Evolutionary conservation across 148 eudicot species (phyloP).

Genomic region (Cornus controversa): DNA sequence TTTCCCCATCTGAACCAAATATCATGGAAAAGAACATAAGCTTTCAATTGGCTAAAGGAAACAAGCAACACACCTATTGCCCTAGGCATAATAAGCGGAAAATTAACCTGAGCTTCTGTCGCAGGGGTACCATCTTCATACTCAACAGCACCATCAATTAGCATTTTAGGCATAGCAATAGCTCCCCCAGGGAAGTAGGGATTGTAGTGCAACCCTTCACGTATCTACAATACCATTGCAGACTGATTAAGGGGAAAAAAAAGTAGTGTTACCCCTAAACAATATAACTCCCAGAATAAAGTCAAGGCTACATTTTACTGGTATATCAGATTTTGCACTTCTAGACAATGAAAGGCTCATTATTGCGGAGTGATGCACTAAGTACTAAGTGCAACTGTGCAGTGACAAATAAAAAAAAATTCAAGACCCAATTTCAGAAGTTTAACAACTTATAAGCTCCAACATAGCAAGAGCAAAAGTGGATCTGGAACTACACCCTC

Average conservation of each 20-base stretch:
- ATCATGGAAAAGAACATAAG: not conserved
- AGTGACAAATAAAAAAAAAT: too few relatives aligned
- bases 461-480: not conserved
- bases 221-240: slow-evolving; percentile 41
- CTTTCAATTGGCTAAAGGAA: not conserved
- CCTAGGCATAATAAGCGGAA: not conserved
- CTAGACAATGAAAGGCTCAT: too few relatives aligned
- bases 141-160: slow-evolving; percentile 90
- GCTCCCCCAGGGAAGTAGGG: slow-evolving; percentile 99
- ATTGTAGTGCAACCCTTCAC: slow-evolving; percentile 93
- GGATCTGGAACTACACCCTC: not conserved
- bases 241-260: not conserved
- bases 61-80: not conserved
- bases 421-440: not conserved
- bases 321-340: not conserved
- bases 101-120: slow-evolving; percentile 83
- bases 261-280: not conserved
- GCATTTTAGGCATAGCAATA: slow-evolving; percentile 99
- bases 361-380: too few relatives aligned
- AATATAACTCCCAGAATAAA: too few relatives aligned
- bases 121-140: slow-evolving; percentile 97
- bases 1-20: slow-evolving; percentile 85
- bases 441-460: not conserved
- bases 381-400: not conserved
- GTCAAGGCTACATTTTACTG: not conserved